Evolutionary conservation across 202 grass and related monocot genomes (phyloP).

Genomic region (Tripidium arundinaceum): DNA sequence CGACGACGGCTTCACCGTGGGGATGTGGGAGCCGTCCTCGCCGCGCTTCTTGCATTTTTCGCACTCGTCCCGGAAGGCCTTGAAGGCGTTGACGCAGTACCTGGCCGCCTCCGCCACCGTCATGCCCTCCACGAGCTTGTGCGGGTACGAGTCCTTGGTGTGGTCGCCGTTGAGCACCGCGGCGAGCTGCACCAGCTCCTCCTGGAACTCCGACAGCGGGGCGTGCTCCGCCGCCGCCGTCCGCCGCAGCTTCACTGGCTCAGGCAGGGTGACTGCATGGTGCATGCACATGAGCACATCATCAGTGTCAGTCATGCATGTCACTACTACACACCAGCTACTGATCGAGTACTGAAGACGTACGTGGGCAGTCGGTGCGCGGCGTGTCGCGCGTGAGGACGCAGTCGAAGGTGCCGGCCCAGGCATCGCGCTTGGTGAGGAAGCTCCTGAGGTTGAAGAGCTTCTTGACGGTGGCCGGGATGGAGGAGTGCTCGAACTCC

Average conservation of each 20-base stretch:
- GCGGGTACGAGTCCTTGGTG: conserved; percentile 46
- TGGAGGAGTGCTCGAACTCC: conserved; percentile 89
- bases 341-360: too few relatives aligned
- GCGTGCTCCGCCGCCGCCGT: conserved; percentile 39
- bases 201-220: conserved; percentile 63
- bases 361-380: conserved; percentile 61
- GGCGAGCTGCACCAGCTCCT: conserved; percentile 69
- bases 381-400: conserved; percentile 58
- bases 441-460: conserved; percentile 67
- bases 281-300: too few relatives aligned
- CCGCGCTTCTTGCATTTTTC: conserved; percentile 52
- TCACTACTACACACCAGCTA: too few relatives aligned
- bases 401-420: conserved; percentile 76
- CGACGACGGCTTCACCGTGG: conserved; percentile 29
- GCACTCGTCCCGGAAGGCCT: conserved; percentile 55
- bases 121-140: conserved; percentile 68
- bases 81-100: conserved; percentile 61
- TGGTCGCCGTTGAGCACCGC: conserved; percentile 81
- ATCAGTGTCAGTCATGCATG: too few relatives aligned
- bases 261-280: conserved; percentile 3
- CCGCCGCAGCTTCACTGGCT: background rate
- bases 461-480: conserved; percentile 84
- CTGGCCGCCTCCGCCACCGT: conserved; percentile 63
- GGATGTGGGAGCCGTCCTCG: conserved; percentile 51
- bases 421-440: conserved; percentile 73